Conservation (phyloP, 148 eudicot genomes). For the Silene uniflora region DNA sequence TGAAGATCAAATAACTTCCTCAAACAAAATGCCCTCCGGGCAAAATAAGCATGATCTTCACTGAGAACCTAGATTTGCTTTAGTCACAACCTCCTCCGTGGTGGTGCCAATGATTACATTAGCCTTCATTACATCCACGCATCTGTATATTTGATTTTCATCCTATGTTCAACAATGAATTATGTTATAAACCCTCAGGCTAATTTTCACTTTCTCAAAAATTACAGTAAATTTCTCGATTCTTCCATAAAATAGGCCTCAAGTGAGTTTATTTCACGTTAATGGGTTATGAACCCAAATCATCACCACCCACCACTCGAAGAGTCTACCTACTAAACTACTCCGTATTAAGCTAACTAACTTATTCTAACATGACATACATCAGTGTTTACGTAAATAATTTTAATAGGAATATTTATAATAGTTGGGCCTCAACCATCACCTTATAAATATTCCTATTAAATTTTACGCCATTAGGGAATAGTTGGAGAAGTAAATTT, state of each 20-base stretch:
- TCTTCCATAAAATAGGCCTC: too few species aligned
- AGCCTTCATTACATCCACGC: conserved; percentile 56
- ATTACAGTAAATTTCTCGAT: too few species aligned
- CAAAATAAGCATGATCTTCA: neutral
- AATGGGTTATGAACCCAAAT: too few species aligned
- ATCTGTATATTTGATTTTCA: conserved; percentile 46
- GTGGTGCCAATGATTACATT: conserved; percentile 74
- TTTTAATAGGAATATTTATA: too few species aligned
- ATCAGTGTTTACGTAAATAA: too few species aligned
- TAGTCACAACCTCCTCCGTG: conserved; percentile 63
- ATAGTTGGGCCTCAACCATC: too few species aligned
- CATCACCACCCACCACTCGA: too few species aligned
- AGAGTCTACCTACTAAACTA: too few species aligned
- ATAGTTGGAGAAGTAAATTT: conserved; percentile 9
- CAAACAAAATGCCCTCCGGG: neutral
- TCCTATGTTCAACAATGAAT: conserved; percentile 35
- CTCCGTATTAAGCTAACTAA: too few species aligned
- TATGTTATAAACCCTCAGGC: neutral
- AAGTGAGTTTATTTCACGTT: too few species aligned
- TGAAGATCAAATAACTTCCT: neutral
- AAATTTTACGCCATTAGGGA: neutral
- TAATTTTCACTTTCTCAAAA: neutral
- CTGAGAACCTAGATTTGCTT: conserved; percentile 37
- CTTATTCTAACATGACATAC: too few species aligned
- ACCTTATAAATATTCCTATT: too few species aligned